phyloP scores from a whole-genome alignment of 805 yeast genomes.

The Yamadazyma paraphyllophila region DNA sequence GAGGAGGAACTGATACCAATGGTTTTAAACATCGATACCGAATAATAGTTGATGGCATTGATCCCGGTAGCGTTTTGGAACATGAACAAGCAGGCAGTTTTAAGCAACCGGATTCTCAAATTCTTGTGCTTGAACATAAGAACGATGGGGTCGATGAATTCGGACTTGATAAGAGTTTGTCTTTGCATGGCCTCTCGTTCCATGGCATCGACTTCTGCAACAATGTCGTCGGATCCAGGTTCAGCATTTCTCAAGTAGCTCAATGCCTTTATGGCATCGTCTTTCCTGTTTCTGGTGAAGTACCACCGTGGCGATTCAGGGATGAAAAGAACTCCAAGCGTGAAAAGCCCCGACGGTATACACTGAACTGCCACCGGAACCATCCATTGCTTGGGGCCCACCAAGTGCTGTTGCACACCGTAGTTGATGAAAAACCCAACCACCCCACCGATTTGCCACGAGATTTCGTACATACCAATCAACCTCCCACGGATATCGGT shows the following conservation, averaged over 20 bases:
- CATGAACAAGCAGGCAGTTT: slow-evolving; percentile 38
- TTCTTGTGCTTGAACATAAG: slow-evolving; percentile 28
- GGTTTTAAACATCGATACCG: slow-evolving; percentile 50
- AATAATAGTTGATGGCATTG: slow-evolving; percentile 51
- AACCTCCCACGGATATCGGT: slow-evolving; percentile 45
- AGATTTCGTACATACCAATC: slow-evolving; percentile 47
- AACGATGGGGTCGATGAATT: slow-evolving; percentile 40
- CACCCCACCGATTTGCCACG: slow-evolving; percentile 50
- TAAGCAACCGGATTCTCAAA: slow-evolving; percentile 33
- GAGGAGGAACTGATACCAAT: slow-evolving; percentile 47
- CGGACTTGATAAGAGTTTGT: slow-evolving; percentile 32
- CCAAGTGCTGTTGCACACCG: slow-evolving; percentile 39
- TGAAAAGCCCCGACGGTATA: slow-evolving; percentile 44
- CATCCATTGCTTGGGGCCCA: slow-evolving; percentile 42
- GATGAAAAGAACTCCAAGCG: slow-evolving; percentile 36
- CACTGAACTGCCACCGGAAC: slow-evolving; percentile 48
- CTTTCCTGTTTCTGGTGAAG: slow-evolving; percentile 32
- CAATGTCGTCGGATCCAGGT: slow-evolving; percentile 36
- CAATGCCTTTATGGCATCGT: slow-evolving; percentile 32
- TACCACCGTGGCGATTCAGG: slow-evolving; percentile 49
- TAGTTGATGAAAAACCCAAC: slow-evolving; percentile 51
- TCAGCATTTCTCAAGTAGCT: slow-evolving; percentile 38
- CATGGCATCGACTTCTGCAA: slow-evolving; percentile 36
- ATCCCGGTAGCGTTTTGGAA: slow-evolving; percentile 50
- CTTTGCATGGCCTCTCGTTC: slow-evolving; percentile 22